These are phyloP conservation scores for Tardiomyces depauwii DNA, from an alignment of 1,139 yeast species.

Conservation along the genomic window DNA sequence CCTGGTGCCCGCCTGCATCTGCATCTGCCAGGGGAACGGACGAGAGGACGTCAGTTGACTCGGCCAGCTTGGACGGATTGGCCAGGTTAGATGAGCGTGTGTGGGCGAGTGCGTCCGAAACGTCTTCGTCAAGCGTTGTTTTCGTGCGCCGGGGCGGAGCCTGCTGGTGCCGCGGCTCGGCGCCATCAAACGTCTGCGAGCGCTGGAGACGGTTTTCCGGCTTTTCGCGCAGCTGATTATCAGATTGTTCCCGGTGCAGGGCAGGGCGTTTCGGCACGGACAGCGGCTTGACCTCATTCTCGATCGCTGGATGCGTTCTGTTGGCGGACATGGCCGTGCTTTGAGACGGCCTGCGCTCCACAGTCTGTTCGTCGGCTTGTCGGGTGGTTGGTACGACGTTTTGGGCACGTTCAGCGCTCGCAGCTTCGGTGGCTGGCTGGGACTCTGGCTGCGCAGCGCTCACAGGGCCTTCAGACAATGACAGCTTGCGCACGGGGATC, in stretches of 20 bases:
- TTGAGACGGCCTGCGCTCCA: too few relatives aligned
- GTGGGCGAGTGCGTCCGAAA: neutral
- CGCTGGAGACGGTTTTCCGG: neutral
- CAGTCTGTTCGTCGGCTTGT: too few relatives aligned
- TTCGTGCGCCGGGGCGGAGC: neutral
- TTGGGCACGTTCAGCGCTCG: too few relatives aligned
- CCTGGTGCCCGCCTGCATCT: too few relatives aligned
- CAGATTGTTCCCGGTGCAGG: neutral
- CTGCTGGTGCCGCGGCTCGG: neutral
- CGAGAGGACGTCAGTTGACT: constrained; percentile 6
- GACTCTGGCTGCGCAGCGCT: too few relatives aligned
- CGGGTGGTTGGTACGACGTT: too few relatives aligned
- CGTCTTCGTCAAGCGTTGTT: neutral
- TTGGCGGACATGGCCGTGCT: too few relatives aligned
- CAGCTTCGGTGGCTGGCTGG: too few relatives aligned
- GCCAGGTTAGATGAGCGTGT: constrained; percentile 1
- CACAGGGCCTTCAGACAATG: too few relatives aligned
- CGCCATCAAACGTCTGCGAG: neutral
- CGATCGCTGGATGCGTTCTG: too few relatives aligned
- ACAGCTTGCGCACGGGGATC: neutral
- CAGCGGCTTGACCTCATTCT: neutral
- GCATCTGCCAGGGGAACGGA: constrained; percentile 4
- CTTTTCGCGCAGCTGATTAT: neutral
- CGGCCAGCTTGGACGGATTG: constrained; percentile 5
- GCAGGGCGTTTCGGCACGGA: neutral